These are phyloP conservation scores for Tricholoma hemisulphureum DNA, from an alignment of 768 basidiomycete species.

Conservation along the genomic window DNA sequence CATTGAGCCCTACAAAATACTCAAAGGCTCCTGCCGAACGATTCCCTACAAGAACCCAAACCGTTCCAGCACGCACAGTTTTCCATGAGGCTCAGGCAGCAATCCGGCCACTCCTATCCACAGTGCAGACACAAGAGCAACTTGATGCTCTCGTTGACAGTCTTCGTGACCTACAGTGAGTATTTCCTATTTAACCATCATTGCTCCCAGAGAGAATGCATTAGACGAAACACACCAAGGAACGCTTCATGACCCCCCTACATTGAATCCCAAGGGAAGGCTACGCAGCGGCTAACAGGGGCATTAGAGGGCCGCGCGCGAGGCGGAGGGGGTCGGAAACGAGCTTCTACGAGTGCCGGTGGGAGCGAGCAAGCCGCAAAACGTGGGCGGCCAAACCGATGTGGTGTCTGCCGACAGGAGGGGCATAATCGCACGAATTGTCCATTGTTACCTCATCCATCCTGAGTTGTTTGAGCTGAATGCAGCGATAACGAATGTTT, in stretches of 20 bases:
- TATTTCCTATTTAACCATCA: background rate
- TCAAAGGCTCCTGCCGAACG: background rate
- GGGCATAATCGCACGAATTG: constrained; percentile 19
- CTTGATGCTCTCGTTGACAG: constrained; percentile 20
- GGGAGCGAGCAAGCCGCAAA: background rate
- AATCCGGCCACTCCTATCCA: constrained; percentile 18
- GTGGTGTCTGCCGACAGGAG: constrained; percentile 10
- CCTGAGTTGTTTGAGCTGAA: background rate
- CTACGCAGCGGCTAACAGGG: constrained; percentile 20
- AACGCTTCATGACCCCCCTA: constrained; percentile 20
- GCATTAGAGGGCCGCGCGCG: constrained; percentile 17
- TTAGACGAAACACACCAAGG: constrained; percentile 4
- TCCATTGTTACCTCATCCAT: background rate
- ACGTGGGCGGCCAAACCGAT: background rate
- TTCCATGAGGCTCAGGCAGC: constrained; percentile 24
- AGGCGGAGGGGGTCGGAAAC: constrained; percentile 10
- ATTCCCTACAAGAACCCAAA: constrained; percentile 15
- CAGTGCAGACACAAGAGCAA: constrained; percentile 27
- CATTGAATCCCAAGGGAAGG: constrained; percentile 22
- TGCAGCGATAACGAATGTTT: background rate
- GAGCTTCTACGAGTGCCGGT: background rate
- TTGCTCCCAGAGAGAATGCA: background rate
- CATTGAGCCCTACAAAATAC: background rate
- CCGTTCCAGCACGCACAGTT: constrained; percentile 21
- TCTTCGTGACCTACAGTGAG: constrained; percentile 18